Conservation (phyloP, 2,329 filamentous ascomycete genomes). For the Aspergillus tubingensis region DNA sequence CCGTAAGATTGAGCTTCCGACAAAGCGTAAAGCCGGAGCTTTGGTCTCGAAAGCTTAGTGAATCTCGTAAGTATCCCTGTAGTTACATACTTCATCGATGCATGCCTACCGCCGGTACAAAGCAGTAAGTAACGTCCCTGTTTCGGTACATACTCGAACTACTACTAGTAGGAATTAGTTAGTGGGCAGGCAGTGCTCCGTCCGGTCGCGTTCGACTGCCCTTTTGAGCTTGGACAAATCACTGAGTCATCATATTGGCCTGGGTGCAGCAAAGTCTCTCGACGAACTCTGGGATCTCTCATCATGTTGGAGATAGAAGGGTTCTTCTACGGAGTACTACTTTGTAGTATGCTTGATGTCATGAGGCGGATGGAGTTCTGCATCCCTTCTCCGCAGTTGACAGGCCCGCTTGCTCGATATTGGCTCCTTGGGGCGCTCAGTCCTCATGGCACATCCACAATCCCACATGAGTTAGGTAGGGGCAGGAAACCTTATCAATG, state of each 20-base stretch:
- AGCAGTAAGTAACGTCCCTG: background rate
- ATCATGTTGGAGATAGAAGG: background rate
- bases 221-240: background rate
- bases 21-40: background rate
- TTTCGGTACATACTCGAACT: background rate
- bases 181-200: conserved; percentile 7
- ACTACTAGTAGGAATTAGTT: no score
- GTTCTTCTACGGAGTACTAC: background rate
- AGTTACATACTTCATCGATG: no score
- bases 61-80: background rate
- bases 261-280: background rate
- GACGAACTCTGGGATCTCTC: background rate
- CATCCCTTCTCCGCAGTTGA: conserved; percentile 28
- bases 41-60: background rate
- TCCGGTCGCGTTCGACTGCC: conserved; percentile 15
- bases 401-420: conserved; percentile 25
- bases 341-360: conserved; percentile 8
- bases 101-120: no score
- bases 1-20: background rate
- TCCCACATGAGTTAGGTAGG: conserved; percentile 25
- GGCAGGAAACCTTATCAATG: conserved; percentile 28
- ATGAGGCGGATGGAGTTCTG: conserved; percentile 21
- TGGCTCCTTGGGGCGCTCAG: conserved; percentile 22
- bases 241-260: conserved; percentile 6
- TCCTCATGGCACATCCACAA: conserved; percentile 31